Conservation (phyloP, 106 monocot species). For the Dendrobium catenatum region DNA sequence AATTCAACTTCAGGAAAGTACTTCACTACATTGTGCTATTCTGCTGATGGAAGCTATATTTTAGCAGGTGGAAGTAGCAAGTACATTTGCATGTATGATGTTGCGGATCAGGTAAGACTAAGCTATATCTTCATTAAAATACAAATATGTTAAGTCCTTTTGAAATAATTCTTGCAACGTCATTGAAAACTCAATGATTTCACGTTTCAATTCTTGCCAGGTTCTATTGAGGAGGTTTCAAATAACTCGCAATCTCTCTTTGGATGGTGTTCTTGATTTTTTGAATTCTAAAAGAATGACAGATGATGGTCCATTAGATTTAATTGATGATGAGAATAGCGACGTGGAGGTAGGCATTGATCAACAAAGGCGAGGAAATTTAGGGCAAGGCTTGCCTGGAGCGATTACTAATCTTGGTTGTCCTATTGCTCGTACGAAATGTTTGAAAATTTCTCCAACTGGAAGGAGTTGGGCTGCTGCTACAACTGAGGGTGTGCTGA, state of each 20-base stretch:
- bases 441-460: slow-evolving; percentile 85
- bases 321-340: slow-evolving; percentile 84
- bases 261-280: slow-evolving; percentile 97
- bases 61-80: slow-evolving; percentile 95
- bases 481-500: slow-evolving; percentile 90
- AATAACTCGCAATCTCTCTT: slow-evolving; percentile 74
- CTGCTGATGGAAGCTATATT: slow-evolving; percentile 95
- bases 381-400: slow-evolving; percentile 73
- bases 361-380: slow-evolving; percentile 42
- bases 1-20: slow-evolving; percentile 85
- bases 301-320: slow-evolving; percentile 84
- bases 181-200: background rate
- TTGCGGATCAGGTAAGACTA: slow-evolving; percentile 59
- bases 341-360: slow-evolving; percentile 80
- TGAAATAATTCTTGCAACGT: background rate
- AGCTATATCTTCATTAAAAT: background rate
- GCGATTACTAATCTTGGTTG: slow-evolving; percentile 62
- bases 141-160: background rate
- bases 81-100: slow-evolving; percentile 98
- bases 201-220: slow-evolving; percentile 20
- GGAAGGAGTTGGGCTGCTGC: slow-evolving; percentile 97
- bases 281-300: slow-evolving; percentile 95
- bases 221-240: slow-evolving; percentile 87
- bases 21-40: slow-evolving; percentile 92
- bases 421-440: slow-evolving; percentile 74